Evolutionary conservation across 2,329 filamentous ascomycete species (phyloP).

Genomic region (Sporothrix mexicana): DNA sequence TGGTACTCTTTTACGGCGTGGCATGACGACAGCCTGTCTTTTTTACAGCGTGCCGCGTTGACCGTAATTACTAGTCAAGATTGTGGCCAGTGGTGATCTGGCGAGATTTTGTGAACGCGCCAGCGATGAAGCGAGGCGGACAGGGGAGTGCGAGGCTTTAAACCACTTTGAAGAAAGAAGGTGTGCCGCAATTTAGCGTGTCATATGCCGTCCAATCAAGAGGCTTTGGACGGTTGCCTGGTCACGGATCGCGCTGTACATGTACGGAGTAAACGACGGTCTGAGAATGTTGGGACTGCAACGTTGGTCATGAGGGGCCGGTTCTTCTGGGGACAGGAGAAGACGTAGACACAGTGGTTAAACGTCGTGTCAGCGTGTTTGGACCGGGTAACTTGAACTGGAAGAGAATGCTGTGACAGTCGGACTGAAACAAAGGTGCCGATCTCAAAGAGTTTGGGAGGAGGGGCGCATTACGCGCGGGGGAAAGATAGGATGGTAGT

Average conservation of each 20-base stretch:
- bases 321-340: background rate
- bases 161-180: constrained; percentile 26
- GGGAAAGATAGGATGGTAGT: background rate
- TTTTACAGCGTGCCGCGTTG: constrained; percentile 26
- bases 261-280: constrained; percentile 8
- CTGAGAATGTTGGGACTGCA: background rate
- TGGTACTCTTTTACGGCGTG: constrained; percentile 6
- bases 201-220: constrained; percentile 23
- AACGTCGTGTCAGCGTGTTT: background rate
- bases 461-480: background rate
- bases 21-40: constrained; percentile 30
- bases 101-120: background rate
- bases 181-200: constrained; percentile 24
- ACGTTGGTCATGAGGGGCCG: background rate
- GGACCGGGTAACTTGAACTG: background rate
- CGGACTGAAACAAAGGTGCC: background rate
- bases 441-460: background rate
- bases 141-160: background rate
- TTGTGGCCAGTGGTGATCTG: background rate
- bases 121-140: constrained; percentile 5
- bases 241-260: constrained; percentile 11
- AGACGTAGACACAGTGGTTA: background rate
- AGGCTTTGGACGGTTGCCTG: background rate
- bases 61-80: background rate
- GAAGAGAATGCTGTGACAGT: background rate